Conservation (phyloP, 1,284 basidiomycete species). For the Pseudomicrostroma phylloplanum region DNA sequence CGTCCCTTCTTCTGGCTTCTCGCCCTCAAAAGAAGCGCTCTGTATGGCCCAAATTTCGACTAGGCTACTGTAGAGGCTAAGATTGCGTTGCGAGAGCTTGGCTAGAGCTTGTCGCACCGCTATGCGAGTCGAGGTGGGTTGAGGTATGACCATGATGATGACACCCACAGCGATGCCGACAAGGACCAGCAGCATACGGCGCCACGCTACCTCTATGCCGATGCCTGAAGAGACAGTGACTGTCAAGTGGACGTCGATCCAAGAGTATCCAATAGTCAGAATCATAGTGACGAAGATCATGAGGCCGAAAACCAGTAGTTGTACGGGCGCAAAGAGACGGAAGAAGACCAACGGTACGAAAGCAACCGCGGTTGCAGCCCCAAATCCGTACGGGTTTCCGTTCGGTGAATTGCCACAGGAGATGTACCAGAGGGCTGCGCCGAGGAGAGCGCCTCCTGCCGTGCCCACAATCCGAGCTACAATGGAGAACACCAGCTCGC, state of each 20-base stretch:
- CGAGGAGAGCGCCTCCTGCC: constrained; percentile 54
- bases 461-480: constrained; percentile 57
- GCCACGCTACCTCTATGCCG: constrained; percentile 59
- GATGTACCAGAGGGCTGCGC: constrained; percentile 61
- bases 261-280: constrained; percentile 60
- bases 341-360: constrained; percentile 59
- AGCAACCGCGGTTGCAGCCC: constrained; percentile 57
- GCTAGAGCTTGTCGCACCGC: constrained; percentile 57
- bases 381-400: constrained; percentile 61
- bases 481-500: constrained; percentile 51
- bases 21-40: constrained; percentile 18
- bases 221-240: constrained; percentile 56
- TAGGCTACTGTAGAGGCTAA: constrained; percentile 19
- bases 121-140: constrained; percentile 56
- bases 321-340: constrained; percentile 56
- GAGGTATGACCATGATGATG: constrained; percentile 57
- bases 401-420: constrained; percentile 55
- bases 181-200: constrained; percentile 54
- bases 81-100: constrained; percentile 20
- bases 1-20: constrained; percentile 13
- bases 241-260: constrained; percentile 59
- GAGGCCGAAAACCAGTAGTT: constrained; percentile 48
- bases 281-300: constrained; percentile 19
- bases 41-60: constrained; percentile 36
- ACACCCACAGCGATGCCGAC: constrained; percentile 56